A percentile compares a stretch with the other conserved stretches of the same genome.
Evolutionary conservation across 192 early-diverging fungal species (phyloP).

Genomic region (Coemansia sp.): DNA sequence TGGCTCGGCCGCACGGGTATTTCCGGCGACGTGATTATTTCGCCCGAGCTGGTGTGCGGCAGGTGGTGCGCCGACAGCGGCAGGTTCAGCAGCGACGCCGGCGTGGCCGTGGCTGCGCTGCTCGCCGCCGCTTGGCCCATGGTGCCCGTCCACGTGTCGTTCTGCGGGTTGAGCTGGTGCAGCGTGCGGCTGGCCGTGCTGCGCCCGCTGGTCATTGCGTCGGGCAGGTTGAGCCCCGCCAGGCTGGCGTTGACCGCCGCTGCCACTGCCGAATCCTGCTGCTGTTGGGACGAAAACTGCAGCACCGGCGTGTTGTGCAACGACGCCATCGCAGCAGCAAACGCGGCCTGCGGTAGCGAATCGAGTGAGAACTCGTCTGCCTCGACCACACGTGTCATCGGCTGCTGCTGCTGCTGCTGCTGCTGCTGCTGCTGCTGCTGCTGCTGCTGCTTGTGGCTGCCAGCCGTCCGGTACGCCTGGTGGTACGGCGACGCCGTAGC

Average conservation of each 20-base stretch:
- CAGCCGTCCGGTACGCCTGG: conserved; percentile 18
- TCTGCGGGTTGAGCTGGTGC: conserved; percentile 25
- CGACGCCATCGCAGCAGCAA: conserved; percentile 15
- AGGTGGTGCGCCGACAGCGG: conserved; percentile 47
- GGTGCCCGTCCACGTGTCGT: too few relatives aligned
- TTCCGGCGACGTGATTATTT: conserved; percentile 6
- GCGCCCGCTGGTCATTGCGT: background rate
- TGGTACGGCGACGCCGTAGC: conserved; percentile 17
- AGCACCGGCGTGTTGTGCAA: conserved; percentile 20
- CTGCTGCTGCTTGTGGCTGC: background rate
- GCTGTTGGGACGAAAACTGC: background rate
- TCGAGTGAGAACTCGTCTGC: conserved; percentile 5
- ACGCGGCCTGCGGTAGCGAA: background rate
- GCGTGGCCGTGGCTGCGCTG: conserved; percentile 20
- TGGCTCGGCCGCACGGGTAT: background rate
- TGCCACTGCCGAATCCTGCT: background rate
- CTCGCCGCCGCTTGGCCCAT: background rate
- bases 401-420: background rate
- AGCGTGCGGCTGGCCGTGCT: conserved; percentile 5
- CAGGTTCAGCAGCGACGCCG: conserved; percentile 48
- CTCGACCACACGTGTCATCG: background rate
- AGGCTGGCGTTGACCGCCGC: background rate
- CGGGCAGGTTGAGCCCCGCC: conserved; percentile 12
- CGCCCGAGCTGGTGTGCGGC: conserved; percentile 34
- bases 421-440: background rate